Base-by-base conservation (phyloP, 2,329 filamentous ascomycete species). In the Ceratocystis cubensis region DNA sequence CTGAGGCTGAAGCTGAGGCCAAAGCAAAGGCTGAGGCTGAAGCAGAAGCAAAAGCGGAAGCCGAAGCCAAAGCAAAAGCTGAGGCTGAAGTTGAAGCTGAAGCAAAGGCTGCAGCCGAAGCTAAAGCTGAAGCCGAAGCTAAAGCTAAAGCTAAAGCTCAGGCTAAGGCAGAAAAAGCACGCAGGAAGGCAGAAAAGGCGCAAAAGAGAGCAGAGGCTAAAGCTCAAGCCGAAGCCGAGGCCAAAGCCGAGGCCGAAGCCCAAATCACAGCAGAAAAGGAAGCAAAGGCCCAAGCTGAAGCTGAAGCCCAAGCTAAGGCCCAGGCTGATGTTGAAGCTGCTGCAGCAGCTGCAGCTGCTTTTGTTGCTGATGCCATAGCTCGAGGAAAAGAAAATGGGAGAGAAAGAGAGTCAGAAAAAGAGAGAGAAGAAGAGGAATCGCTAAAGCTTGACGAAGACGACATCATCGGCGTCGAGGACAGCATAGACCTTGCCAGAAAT, bases 391-490 rank as follows among this genome's bases (percentile, higher is more conserved):
- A 41, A 37, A 13, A 30, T 10, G 33, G 13, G 5, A 15, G 44
- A 22, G 57, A 61, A 61, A 46, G 25, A 20, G 17, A 62, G 61
- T 7, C 61, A 15, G 17, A 22, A 6, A 17, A 17, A 6, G 22
- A 41, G 10, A 41, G 37, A 41, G 37, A 64, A 41, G n/a, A 64
- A 33, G 63, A 64, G 17, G 63, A 64, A 13, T 64, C 22, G 5
- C 25, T 37, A 50, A 50, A 33, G 1, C 45, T 37, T 20, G 41
- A 64, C 45, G 45, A 64, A 37, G 45, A 64, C 28, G 22, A 64
- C 28, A 59, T 59, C 25, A 20, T 59, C 25, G 56, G 56, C 15
- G 56, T 28, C 28, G 56, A 59, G n/a, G 56, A 59, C 28, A 59
- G 56, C 56, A 37, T 59, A 30, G 28, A 59, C 2, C 56, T 59